A percentile compares a stretch with the other conserved stretches of the same genome.
Conservation (phyloP, 2,329 filamentous ascomycete genomes). For the Chrysosphaeria jannelii region DNA sequence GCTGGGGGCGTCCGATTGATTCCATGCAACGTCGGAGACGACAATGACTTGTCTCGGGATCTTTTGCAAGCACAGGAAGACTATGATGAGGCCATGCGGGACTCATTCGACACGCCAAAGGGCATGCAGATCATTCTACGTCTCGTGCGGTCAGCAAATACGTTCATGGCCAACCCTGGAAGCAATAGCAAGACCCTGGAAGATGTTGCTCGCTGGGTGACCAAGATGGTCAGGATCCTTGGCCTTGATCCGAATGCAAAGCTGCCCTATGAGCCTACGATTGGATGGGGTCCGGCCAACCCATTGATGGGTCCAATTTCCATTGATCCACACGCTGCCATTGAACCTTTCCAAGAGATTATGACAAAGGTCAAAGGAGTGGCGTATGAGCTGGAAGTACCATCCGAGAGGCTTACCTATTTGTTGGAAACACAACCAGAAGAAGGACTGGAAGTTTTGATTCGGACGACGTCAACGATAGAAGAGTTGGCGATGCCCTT, state of each 20-base stretch:
- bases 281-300: slow-evolving; percentile 34
- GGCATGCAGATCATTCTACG: slow-evolving; percentile 31
- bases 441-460: neutral
- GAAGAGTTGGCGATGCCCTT: slow-evolving; percentile 18
- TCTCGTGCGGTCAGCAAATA: slow-evolving; percentile 34
- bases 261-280: slow-evolving; percentile 10
- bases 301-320: slow-evolving; percentile 10
- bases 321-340: slow-evolving; percentile 3
- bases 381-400: no score
- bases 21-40: neutral
- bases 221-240: slow-evolving; percentile 32
- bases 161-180: slow-evolving; percentile 6
- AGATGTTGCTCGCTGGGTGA: slow-evolving; percentile 26
- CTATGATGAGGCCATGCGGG: slow-evolving; percentile 28
- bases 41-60: slow-evolving; percentile 7
- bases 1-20: no score
- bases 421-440: neutral
- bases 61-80: slow-evolving; percentile 22
- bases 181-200: slow-evolving; percentile 4
- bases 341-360: slow-evolving; percentile 4
- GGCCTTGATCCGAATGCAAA: slow-evolving; percentile 21
- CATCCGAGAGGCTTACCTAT: no score
- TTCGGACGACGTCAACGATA: no score
- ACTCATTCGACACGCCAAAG: slow-evolving; percentile 37
- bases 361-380: slow-evolving; percentile 3